These are phyloP conservation scores for Spathaspora sp. DNA, from an alignment of 805 yeast genomes.

Conservation along the genomic window DNA sequence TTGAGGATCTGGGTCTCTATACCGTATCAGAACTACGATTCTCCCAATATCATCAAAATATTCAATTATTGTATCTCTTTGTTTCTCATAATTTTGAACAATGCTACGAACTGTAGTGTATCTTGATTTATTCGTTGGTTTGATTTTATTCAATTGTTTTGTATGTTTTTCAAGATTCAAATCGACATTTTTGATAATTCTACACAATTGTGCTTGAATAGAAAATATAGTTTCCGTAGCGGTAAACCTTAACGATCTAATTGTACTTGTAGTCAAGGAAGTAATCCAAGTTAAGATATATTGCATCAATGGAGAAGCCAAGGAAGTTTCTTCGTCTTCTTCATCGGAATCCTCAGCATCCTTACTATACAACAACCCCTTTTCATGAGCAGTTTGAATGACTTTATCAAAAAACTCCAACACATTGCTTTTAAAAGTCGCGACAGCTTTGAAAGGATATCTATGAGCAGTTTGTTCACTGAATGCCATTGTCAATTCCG, in stretches of 20 bases:
- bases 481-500: slow-evolving; percentile 65
- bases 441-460: slow-evolving; percentile 54
- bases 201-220: slow-evolving; percentile 60
- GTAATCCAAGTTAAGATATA: slow-evolving; percentile 72
- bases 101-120: slow-evolving; percentile 44
- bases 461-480: slow-evolving; percentile 62
- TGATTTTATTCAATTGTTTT: slow-evolving; percentile 34
- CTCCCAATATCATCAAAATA: slow-evolving; percentile 64
- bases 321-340: slow-evolving; percentile 23
- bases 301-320: slow-evolving; percentile 44
- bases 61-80: slow-evolving; percentile 51
- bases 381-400: slow-evolving; percentile 53
- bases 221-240: slow-evolving; percentile 57
- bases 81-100: slow-evolving; percentile 30
- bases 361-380: slow-evolving; percentile 42
- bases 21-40: slow-evolving; percentile 68
- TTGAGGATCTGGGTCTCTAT: slow-evolving; percentile 70
- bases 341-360: slow-evolving; percentile 18
- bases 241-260: slow-evolving; percentile 68
- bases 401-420: slow-evolving; percentile 53
- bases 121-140: slow-evolving; percentile 34
- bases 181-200: slow-evolving; percentile 36
- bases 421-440: slow-evolving; percentile 51
- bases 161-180: slow-evolving; percentile 40
- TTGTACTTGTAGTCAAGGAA: slow-evolving; percentile 62